Base-by-base conservation (phyloP, 768 basidiomycete genomes). In the Coprinopsis cinerea region DNA sequence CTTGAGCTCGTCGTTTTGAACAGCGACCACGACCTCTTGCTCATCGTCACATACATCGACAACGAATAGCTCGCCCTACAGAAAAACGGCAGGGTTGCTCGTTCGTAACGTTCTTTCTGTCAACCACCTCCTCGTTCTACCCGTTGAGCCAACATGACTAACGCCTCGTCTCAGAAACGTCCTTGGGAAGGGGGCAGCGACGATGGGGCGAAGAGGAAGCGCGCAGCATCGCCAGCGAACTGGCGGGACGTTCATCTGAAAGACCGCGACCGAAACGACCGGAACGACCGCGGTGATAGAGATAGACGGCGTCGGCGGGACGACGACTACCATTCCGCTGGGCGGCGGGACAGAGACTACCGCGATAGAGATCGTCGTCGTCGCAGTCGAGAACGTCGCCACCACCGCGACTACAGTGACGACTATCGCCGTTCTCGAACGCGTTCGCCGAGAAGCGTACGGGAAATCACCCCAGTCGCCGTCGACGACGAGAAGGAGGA, bases 401-500 rank as follows among this genome's bases (percentile, higher is more conserved):
- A 43, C 25, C 10, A n/a, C n/a, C n/a, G n/a, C n/a, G n/a, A n/a
- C 10, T 24, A 46, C 14, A 24, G 37, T 13, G 37, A 41, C 48
- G 55, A 28, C 35, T 23, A 41, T 18, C 15, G 27, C 7, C 13
- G 41, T n/a, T 41, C 53, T 6, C 34, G 46, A 20, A 56, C 47
- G n/a, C 30, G 41, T 7, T 37, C 26, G 44, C 45, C 32, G 10
- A 30, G 36, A 46, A 30, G n/a, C 24, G 49, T 28, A 36, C 64
- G 37, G 62, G 68, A 27, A 59, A 59, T 52, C 47, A 56, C 37
- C 35, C 50, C 54, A 53, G 53, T 3, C 61, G 52, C 42, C 6
- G 40, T 13, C 11, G 77, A 77, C 46, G 78, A 80, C 11, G 88
- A 90, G 56, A 85, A 68, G 63, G 88, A 92, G 71, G 92, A 94